Base-by-base conservation (phyloP, 2,329 filamentous ascomycete genomes). In the Claviceps capensis region DNA sequence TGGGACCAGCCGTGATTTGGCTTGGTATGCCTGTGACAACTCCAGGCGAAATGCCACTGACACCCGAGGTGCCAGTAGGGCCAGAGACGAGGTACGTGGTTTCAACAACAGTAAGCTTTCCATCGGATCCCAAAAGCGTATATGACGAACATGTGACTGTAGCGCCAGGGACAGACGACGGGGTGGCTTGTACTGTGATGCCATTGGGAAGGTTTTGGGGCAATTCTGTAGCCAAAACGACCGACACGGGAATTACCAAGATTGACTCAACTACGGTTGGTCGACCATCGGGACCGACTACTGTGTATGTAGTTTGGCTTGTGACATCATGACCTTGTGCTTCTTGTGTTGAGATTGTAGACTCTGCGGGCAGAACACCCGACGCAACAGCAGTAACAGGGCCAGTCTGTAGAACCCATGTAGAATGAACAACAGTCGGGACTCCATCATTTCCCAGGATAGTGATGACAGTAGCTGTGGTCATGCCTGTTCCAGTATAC, bases 211-310 rank as follows among this genome's bases (percentile, higher is more conserved):
- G 49, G 13, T 52, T 52, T 22, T 55, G 55, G 42, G 50, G 47
- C 19, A 46, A 42, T 11, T 56, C 58, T n/a, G 53, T 52, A 23
- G 47, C 37, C 44, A 51, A 43, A 41, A 48, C 48, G 11, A 51
- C 53, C 4, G 60, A 50, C 16, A 46, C 49, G 47, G 63, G 58
- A 14, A 63, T 53, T 19, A 67, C 57, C 59, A 65, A 61, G 16
- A 62, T 65, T 8, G 66, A 68, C 41, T 68, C 62, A 19, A 69
- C 53, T 11, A 67, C 58, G 9, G 66, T 69, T 11, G 64, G 61
- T 40, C 60, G 54, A 5, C 65, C 66, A 54, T 68, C 58, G n/a
- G 61, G 40, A 3, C 66, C 66, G 41, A 61, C 57, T 44, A 67
- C 55, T 14, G 64, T 68, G 45, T 55, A 58, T 38, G 49, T 57